A percentile compares a stretch with the other conserved stretches of the same genome.
Conservation (phyloP, 805 yeast genomes). For the Candida anglica region DNA sequence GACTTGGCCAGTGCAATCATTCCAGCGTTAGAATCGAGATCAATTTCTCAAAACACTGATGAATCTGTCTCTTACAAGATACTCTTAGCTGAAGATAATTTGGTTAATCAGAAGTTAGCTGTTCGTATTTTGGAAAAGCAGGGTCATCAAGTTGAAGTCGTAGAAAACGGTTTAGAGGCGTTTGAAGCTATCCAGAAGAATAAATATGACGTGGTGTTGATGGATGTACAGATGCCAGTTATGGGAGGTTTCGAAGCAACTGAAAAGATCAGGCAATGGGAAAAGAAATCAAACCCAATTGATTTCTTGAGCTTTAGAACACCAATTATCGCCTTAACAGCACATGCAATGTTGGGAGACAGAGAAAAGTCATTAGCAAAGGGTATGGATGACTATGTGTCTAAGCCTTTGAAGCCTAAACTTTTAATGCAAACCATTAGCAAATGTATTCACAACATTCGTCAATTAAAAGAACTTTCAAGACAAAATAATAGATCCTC, state of each 20-base stretch:
- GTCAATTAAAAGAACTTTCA: conserved; percentile 55
- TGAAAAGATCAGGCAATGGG: conserved; percentile 83
- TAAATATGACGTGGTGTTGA: conserved; percentile 74
- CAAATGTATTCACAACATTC: conserved; percentile 72
- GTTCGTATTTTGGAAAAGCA: conserved; percentile 81
- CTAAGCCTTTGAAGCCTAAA: conserved; percentile 84
- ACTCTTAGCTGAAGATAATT: conserved; percentile 80
- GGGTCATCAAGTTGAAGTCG: conserved; percentile 79
- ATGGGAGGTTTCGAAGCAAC: conserved; percentile 96
- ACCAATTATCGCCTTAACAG: conserved; percentile 86
- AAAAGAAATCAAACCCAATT: conserved; percentile 68
- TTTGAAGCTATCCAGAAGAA: conserved; percentile 66
- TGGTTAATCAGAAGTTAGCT: conserved; percentile 84
- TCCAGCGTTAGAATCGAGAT: conserved; percentile 80
- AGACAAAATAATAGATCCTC: conserved; percentile 43
- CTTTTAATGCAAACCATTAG: conserved; percentile 79
- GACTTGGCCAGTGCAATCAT: conserved; percentile 80
- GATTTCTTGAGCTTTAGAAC: conserved; percentile 69
- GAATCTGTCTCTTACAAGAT: conserved; percentile 73
- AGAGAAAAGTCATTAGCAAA: conserved; percentile 81
- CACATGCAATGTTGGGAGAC: conserved; percentile 94
- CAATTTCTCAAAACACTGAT: conserved; percentile 75
- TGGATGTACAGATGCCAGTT: conserved; percentile 95
- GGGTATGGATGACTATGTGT: conserved; percentile 89
- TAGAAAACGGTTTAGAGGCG: conserved; percentile 82